Percentiles rank a stretch among this genome's conserved stretches.
phyloP scores from a whole-genome alignment of 2,329 filamentous ascomycete genomes.

The Xylaria sp. region DNA sequence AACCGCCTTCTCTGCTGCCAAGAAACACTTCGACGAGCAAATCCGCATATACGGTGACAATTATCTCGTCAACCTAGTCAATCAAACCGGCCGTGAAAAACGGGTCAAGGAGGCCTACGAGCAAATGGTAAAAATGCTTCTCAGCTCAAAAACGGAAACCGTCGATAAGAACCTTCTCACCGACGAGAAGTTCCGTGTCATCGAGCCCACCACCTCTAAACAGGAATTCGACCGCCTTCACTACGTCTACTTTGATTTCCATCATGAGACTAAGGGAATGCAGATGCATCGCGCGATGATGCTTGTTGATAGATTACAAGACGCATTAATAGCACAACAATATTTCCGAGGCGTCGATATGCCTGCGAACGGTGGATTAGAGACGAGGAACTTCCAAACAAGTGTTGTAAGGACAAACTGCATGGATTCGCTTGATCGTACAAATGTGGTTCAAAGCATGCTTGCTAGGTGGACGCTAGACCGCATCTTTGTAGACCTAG shows the following conservation, averaged over 20 bases:
- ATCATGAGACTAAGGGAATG: conserved; percentile 95
- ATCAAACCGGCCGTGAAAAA: conserved; percentile 92
- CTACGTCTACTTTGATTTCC: conserved; percentile 98
- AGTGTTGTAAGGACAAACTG: conserved; percentile 97
- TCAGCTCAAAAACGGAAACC: conserved; percentile 74
- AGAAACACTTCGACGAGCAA: conserved; percentile 92
- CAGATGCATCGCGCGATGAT: conserved; percentile 92
- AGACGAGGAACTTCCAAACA: conserved; percentile 83
- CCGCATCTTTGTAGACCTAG: conserved; percentile 86
- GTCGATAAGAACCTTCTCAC: conserved; percentile 73
- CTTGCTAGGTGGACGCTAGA: conserved; percentile 89
- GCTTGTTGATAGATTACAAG: conserved; percentile 82
- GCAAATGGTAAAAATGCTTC: conserved; percentile 81
- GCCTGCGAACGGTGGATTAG: conserved; percentile 79
- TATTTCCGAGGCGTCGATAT: conserved; percentile 95
- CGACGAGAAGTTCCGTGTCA: conserved; percentile 82
- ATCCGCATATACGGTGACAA: conserved; percentile 95
- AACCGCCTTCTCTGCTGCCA: conserved; percentile 79
- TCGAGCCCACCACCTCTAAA: conserved; percentile 70
- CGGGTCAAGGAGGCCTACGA: conserved; percentile 94
- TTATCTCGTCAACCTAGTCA: conserved; percentile 96
- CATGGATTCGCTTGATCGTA: conserved; percentile 98
- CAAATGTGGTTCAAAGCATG: conserved; percentile 98
- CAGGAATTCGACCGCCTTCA: conserved; percentile 84
- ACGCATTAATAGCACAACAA: conserved; percentile 79